A percentile compares a stretch with the other conserved stretches of the same genome.
phyloP scores from a whole-genome alignment of 164 flowering plant species.

The Annona squamosa region DNA sequence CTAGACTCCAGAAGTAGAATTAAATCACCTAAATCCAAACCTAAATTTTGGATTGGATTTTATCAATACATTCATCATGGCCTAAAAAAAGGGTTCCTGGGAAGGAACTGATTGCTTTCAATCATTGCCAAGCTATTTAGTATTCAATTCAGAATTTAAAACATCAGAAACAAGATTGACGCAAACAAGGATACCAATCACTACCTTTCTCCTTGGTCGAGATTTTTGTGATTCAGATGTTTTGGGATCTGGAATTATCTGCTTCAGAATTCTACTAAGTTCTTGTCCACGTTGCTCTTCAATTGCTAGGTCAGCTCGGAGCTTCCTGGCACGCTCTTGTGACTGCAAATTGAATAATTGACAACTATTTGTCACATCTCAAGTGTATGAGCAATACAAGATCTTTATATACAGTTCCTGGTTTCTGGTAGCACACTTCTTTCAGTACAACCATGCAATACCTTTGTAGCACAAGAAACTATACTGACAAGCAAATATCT shows the following conservation, averaged over 20 bases:
- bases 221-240: slow-evolving; percentile 27
- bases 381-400: neutral
- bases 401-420: neutral
- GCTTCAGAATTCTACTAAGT: slow-evolving; percentile 59
- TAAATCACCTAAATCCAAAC: no score
- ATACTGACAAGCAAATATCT: neutral
- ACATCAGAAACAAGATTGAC: no score
- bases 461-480: neutral
- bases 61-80: no score
- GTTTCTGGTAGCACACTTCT: neutral
- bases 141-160: no score
- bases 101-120: no score
- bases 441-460: neutral
- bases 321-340: slow-evolving; percentile 62
- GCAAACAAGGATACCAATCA: neutral
- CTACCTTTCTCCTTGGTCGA: slow-evolving; percentile 50
- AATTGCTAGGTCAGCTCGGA: slow-evolving; percentile 65
- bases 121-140: no score
- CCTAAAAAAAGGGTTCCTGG: no score
- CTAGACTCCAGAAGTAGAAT: no score
- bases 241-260: slow-evolving; percentile 60
- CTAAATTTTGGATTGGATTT: no score
- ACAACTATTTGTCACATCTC: neutral
- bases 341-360: slow-evolving; percentile 39
- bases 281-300: slow-evolving; percentile 78